A percentile compares a stretch with the other conserved stretches of the same genome.
Conservation (phyloP, 179 eudicot genomes). For the Amaranthus tricolor region DNA sequence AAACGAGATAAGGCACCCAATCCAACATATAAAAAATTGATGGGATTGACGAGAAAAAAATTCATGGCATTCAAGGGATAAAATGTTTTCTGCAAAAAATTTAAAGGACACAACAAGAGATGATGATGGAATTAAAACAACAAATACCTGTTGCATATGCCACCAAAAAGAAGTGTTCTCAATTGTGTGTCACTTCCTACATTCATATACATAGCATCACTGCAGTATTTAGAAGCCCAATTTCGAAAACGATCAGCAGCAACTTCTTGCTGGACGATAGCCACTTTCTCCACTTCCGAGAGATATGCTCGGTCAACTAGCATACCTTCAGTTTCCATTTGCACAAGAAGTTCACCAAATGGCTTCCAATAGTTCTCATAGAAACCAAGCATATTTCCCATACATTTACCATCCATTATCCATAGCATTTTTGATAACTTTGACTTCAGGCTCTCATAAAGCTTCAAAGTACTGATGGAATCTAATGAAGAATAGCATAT, state of each 20-base stretch:
- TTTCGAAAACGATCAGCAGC: constrained; percentile 80
- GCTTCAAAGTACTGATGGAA: constrained; percentile 82
- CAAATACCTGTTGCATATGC: constrained; percentile 69
- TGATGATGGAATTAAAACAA: background rate
- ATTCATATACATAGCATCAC: constrained; percentile 90
- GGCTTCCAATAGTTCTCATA: constrained; percentile 85
- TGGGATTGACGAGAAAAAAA: too few relatives aligned
- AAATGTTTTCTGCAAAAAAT: background rate
- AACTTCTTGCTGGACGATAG: constrained; percentile 69
- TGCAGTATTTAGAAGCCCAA: constrained; percentile 88
- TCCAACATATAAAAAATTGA: too few relatives aligned
- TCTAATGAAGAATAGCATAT: constrained; percentile 90
- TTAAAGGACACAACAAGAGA: background rate
- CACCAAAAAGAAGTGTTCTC: constrained; percentile 89
- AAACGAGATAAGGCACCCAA: too few relatives aligned
- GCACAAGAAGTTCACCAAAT: constrained; percentile 84
- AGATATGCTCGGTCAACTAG: constrained; percentile 86
- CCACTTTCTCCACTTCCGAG: constrained; percentile 83
- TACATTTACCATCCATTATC: constrained; percentile 48
- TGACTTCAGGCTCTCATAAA: constrained; percentile 69
- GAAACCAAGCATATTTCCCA: constrained; percentile 68
- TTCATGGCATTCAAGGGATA: too few relatives aligned
- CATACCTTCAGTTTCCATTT: constrained; percentile 95
- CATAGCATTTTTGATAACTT: constrained; percentile 60
- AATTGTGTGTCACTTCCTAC: constrained; percentile 95